Conservation (phyloP, 2,329 filamentous ascomycete species). For the Nakataea oryzae region DNA sequence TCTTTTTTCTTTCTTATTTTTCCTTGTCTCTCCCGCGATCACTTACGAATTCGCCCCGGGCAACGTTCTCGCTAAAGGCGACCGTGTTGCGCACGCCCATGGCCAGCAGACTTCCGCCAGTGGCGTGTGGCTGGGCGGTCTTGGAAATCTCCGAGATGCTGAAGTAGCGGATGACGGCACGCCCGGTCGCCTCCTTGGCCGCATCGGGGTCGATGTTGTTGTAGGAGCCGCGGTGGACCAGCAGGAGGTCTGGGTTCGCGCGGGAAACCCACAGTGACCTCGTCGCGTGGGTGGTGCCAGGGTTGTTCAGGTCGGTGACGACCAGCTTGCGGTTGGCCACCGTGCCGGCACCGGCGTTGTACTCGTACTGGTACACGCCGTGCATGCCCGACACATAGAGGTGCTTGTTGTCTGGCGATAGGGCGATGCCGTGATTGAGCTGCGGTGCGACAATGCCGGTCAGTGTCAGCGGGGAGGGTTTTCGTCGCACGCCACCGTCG, state of each 20-base stretch:
- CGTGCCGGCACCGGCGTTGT: conserved; percentile 30
- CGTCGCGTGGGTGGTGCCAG: conserved; percentile 34
- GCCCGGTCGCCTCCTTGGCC: conserved; percentile 29
- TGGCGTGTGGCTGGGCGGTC: conserved; percentile 5
- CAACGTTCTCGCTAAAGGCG: conserved; percentile 41
- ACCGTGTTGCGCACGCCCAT: conserved; percentile 57
- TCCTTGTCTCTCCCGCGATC: no score
- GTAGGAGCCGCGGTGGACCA: conserved; percentile 41
- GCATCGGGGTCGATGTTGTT: conserved; percentile 39
- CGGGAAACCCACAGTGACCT: conserved; percentile 39
- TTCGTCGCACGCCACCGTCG: not conserved
- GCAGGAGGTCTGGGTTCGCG: conserved; percentile 31
- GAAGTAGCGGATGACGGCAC: conserved; percentile 44
- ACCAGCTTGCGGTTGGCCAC: conserved; percentile 28
- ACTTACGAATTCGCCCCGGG: conserved; percentile 17
- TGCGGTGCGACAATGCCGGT: conserved; percentile 2
- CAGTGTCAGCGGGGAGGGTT: not conserved
- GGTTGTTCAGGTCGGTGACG: conserved; percentile 33
- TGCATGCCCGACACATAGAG: conserved; percentile 27
- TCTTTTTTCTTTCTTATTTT: not conserved
- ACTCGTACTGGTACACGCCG: conserved; percentile 38
- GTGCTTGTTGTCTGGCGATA: conserved; percentile 18
- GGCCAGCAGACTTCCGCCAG: conserved; percentile 16
- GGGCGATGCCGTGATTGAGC: conserved; percentile 19
- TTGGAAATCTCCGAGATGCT: conserved; percentile 31